phyloP scores from a whole-genome alignment of 140 eudicot species.

The Anethum foeniculum region DNA sequence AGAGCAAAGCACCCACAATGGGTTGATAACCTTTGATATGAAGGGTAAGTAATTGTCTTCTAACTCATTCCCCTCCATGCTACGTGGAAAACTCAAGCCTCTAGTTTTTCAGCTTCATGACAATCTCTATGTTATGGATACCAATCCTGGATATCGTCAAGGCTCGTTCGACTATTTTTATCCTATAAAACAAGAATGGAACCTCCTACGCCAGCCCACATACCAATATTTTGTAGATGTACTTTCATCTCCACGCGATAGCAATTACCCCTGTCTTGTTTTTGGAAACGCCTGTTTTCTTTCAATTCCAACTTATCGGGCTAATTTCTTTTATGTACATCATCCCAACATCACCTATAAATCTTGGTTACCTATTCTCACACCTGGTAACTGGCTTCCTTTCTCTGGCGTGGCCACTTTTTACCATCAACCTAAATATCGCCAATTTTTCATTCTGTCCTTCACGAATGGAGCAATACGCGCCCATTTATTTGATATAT shows the following conservation, averaged over 20 bases:
- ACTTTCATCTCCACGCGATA: too few relatives aligned
- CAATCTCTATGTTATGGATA: not conserved
- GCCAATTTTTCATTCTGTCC: not conserved
- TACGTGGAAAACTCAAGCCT: too few relatives aligned
- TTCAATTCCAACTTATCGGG: fast-evolving
- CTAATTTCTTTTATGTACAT: not conserved
- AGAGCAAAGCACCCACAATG: not conserved
- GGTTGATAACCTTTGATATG: not conserved
- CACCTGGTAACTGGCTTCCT: not conserved
- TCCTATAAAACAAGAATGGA: not conserved
- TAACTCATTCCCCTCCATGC: too few relatives aligned
- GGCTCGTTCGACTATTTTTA: not conserved
- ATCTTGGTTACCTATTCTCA: not conserved
- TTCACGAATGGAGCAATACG: not conserved
- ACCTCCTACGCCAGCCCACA: not conserved
- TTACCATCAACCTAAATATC: not conserved
- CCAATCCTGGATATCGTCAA: not conserved
- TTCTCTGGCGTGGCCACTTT: not conserved
- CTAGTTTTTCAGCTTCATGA: not conserved
- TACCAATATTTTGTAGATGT: too few relatives aligned
- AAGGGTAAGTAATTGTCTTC: not conserved
- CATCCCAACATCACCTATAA: not conserved
- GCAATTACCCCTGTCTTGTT: not conserved
- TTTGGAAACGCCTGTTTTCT: not conserved
- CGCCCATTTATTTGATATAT: not conserved